These are phyloP conservation scores for Oryza glumipatula DNA, from an alignment of 176 grass and related monocot species.

Conservation along the genomic window DNA sequence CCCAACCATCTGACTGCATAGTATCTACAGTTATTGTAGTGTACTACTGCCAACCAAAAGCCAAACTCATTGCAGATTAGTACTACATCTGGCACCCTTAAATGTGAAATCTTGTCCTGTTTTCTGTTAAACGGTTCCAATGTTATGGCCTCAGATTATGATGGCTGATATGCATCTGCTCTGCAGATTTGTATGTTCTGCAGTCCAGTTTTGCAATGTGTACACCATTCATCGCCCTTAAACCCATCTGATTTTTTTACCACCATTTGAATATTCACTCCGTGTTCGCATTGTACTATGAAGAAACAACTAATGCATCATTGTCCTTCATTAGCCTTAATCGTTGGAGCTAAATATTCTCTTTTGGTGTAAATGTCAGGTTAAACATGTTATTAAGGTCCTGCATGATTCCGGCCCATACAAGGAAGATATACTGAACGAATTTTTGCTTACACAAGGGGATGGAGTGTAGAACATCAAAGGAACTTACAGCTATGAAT, in stretches of 20 bases:
- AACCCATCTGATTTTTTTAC: neutral
- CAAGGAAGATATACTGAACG: conserved; percentile 82
- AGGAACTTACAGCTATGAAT: conserved; percentile 1
- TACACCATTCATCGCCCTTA: conserved; percentile 25
- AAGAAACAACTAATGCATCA: neutral
- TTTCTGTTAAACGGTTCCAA: conserved; percentile 8
- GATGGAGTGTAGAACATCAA: conserved; percentile 11
- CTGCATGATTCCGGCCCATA: conserved; percentile 83
- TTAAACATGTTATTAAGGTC: conserved; percentile 73
- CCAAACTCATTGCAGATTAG: conserved; percentile 14
- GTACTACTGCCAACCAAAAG: conserved; percentile 19
- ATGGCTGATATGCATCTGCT: conserved; percentile 22
- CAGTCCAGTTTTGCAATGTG: neutral
- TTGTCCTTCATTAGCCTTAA: neutral
- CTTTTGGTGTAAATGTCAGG: conserved; percentile 49
- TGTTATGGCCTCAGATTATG: conserved; percentile 28
- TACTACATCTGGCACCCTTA: conserved; percentile 29
- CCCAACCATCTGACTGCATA: conserved; percentile 21
- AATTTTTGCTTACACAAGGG: conserved; percentile 36
- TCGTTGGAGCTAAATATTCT: conserved; percentile 34
- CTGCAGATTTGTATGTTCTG: conserved; percentile 10
- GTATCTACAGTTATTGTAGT: conserved; percentile 27
- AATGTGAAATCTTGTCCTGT: conserved; percentile 24
- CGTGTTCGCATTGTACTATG: neutral
- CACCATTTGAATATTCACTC: neutral